Base-by-base conservation (phyloP, 2,329 filamentous ascomycete species). In the Fusarium brachygibbosum region DNA sequence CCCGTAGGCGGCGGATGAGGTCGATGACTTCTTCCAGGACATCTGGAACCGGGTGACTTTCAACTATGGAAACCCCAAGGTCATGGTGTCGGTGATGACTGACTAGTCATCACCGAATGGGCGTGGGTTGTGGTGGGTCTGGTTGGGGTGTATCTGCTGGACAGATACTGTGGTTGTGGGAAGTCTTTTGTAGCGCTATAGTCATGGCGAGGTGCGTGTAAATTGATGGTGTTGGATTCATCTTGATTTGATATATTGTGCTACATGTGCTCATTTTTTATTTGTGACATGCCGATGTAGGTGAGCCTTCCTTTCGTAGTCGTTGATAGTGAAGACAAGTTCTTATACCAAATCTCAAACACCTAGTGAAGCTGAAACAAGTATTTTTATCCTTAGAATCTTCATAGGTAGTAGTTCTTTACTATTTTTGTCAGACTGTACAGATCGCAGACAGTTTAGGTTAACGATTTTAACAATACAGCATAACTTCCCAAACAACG, bases 21-120 rank as follows among this genome's bases (percentile, higher is more conserved):
- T 17, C 9, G 6, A 2, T 1, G 14, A 2, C 1, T 28, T 51
- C 25, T 29, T 38, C 14, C 3, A 3, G 0, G 14, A 16, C 2
- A 38, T 40, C 5, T 51, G 48, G 48, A 4, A 29, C 4, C 7
- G 16, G 34, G 6, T 51, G 13, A 19, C 2, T 16, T 4, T 17
- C 6, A 3, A 2, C 14, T 51, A 28, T 51, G 48, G 48, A 6
- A 16, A 21, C 6, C 48, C 48, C 1, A 51, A n/a, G 13, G 34
- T 40, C 1, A 17, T 17, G 1, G 17, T 11, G 3, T 28, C 12
- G 9, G 34, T 37, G 5, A 2, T 12, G 13, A 4, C 9, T 3
- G 5, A 17, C 2, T 42, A 23, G 5, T 14, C 16, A 11, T 32
- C 21, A 12, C 2, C 12, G 23, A 10, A 5, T 8, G 4, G 6